Evolutionary conservation across 768 basidiomycete species (phyloP), one percentile per base, ranked within the genome.

Genomic region (Cystofilobasidium bisporidii): DNA sequence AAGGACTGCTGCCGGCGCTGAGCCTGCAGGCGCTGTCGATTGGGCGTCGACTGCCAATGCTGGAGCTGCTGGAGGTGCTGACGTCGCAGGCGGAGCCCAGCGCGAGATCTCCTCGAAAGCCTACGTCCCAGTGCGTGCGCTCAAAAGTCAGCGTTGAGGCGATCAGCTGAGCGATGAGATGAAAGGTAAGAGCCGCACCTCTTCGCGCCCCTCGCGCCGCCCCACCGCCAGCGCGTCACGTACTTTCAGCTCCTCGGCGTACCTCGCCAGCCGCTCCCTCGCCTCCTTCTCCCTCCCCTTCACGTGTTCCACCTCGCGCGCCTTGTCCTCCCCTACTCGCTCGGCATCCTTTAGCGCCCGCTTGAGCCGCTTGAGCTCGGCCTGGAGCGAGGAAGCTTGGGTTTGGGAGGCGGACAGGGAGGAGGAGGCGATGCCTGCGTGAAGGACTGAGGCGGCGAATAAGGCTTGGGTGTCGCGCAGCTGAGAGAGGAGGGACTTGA

Each of bases 91-190:
- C 11, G 48, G 53, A 1, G 53, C 53, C 53, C 53, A 56, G 53
- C 28, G 53, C 18, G 53, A 56, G 53, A 56, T 30, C 28, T 56
- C 53, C 15, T 56, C 53, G 12, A 56, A 18, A 30, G 53, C 53
- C 53, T 56, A 17, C 6, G 11, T n/a, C n/a, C n/a, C n/a, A n/a
- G 18, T 9, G 20, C 20, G 48, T 15, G 14, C 14, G 11, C 3
- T 5, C n/a, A 32, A 28, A 20, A 2, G 53, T 10, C 28, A 56
- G 48, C n/a, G 3, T 28, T 9, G 15, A 6, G 15, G n/a, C 10
- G 48, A 50, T 11, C 11, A 17, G 14, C 18, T 15, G 22, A n/a
- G 48, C 20, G 26, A 5, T 26, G 28, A 30, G 20, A 9, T 12
- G 50, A 53, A 24, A 30, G 14, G 3, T 12, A 4, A 6, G 26